Percentiles rank a stretch among this genome's conserved stretches.
Evolutionary conservation across 2,329 filamentous ascomycete species (phyloP).

Genomic region (Nigrospora sphaerica): DNA sequence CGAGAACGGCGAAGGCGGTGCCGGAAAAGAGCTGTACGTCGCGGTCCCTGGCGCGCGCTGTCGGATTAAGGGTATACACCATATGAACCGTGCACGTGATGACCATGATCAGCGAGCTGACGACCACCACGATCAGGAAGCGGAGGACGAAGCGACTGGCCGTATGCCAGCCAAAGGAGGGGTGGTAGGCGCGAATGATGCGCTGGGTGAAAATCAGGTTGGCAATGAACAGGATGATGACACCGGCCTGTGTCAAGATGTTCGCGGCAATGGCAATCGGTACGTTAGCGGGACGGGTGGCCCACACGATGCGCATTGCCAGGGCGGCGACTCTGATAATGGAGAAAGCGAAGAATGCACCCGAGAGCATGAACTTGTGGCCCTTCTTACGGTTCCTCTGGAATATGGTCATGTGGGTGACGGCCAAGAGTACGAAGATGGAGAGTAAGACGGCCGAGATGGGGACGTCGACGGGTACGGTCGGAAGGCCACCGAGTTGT

Average conservation of each 20-base stretch:
- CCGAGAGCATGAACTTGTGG: constrained; percentile 31
- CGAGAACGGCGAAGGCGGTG: constrained; percentile 20
- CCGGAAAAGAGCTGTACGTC: constrained; percentile 18
- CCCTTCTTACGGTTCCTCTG: constrained; percentile 22
- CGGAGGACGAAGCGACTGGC: constrained; percentile 17
- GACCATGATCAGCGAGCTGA: constrained; percentile 21
- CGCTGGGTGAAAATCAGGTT: constrained; percentile 32
- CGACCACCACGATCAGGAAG: constrained; percentile 18
- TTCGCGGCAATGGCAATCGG: constrained; percentile 24
- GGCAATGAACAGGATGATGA: constrained; percentile 25
- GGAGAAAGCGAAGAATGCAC: constrained; percentile 27
- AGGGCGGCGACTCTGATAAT: constrained; percentile 26
- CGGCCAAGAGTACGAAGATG: not conserved
- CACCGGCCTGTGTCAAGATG: constrained; percentile 29
- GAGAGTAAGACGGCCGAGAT: not conserved
- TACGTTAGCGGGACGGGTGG: constrained; percentile 16
- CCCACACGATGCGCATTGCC: constrained; percentile 28
- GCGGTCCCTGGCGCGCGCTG: constrained; percentile 11
- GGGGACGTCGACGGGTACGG: not conserved
- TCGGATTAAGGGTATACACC: constrained; percentile 16
- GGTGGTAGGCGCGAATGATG: constrained; percentile 28
- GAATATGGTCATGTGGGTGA: constrained; percentile 50
- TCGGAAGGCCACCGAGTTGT: not conserved
- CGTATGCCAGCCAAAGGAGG: constrained; percentile 25
- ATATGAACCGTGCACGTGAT: constrained; percentile 20